Evolutionary conservation across 1,284 basidiomycete species (phyloP).

Genomic region (Singerocomus inundabilis): DNA sequence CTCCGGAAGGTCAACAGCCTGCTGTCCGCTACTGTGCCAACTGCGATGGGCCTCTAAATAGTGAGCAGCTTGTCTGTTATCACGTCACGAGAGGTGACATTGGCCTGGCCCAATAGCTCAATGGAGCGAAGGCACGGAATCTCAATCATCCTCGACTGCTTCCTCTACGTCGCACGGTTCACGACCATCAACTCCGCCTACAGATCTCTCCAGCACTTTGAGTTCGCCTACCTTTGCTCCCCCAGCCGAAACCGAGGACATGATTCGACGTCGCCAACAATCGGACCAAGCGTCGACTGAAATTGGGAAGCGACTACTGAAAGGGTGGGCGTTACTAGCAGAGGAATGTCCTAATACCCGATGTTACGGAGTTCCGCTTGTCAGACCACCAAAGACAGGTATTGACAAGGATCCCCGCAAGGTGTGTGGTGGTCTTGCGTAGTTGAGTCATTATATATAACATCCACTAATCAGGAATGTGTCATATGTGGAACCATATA

Average conservation of each 20-base stretch:
- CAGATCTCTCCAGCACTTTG: conserved; percentile 60
- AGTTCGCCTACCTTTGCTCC: conserved; percentile 62
- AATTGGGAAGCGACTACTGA: conserved; percentile 71
- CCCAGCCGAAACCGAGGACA: conserved; percentile 61
- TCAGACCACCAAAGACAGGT: conserved; percentile 65
- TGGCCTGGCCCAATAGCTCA: conserved; percentile 22
- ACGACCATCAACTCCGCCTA: conserved; percentile 68
- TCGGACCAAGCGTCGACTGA: conserved; percentile 76
- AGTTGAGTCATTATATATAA: conserved; percentile 7
- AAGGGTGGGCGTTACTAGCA: conserved; percentile 82
- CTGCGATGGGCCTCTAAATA: conserved; percentile 46
- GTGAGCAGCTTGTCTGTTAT: conserved; percentile 27
- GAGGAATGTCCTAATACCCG: conserved; percentile 70
- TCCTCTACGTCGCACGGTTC: conserved; percentile 52
- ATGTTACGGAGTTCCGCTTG: conserved; percentile 73
- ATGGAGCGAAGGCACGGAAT: conserved; percentile 23
- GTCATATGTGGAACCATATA: conserved; percentile 70
- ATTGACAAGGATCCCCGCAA: conserved; percentile 62
- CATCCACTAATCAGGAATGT: conserved; percentile 56
- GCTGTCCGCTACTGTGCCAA: conserved; percentile 57
- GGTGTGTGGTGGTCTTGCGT: conserved; percentile 37
- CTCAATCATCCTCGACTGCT: conserved; percentile 43
- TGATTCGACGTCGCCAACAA: conserved; percentile 67
- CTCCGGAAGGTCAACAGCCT: conserved; percentile 52
- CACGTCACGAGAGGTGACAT: conserved; percentile 1